Evolutionary conservation across 139 green algal species (phyloP).

Genomic region (Haematococcus lacustris): DNA sequence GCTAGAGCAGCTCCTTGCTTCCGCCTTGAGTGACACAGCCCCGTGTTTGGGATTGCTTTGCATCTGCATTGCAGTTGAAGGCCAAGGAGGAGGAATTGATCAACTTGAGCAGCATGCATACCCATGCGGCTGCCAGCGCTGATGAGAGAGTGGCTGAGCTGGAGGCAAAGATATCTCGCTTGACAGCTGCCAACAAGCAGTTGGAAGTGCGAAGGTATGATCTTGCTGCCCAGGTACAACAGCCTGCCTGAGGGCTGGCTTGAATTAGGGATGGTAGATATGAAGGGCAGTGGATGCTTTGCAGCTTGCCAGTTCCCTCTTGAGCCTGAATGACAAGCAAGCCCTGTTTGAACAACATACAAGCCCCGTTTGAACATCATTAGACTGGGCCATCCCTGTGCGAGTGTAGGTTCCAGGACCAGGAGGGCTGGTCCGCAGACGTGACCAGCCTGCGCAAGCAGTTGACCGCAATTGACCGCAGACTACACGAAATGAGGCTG

Average conservation of each 20-base stretch:
- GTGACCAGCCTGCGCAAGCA: constrained; percentile 60
- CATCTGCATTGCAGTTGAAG: constrained; percentile 38
- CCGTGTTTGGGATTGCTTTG: neutral
- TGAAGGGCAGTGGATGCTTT: no score
- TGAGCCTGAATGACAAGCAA: no score
- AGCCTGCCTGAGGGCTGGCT: no score
- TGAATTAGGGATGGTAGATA: no score
- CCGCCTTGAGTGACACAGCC: neutral
- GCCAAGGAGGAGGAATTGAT: constrained; percentile 56
- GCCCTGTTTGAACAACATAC: no score
- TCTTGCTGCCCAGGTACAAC: no score
- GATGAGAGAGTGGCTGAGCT: constrained; percentile 50
- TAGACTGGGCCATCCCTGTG: no score
- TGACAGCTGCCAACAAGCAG: constrained; percentile 3
- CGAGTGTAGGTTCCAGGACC: constrained; percentile 31
- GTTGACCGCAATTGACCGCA: constrained; percentile 57
- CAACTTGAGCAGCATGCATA: constrained; percentile 58
- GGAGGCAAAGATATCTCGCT: constrained; percentile 15
- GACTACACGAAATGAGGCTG: constrained; percentile 68
- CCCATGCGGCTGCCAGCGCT: no score
- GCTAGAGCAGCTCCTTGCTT: no score
- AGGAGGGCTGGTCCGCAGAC: constrained; percentile 63
- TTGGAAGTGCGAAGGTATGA: constrained; percentile 18
- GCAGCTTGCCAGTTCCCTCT: no score
- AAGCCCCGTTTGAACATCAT: no score